A percentile compares a stretch with the other conserved stretches of the same genome.
Conservation (phyloP, 2,329 filamentous ascomycete species). For the Chaetomium strumarium region DNA sequence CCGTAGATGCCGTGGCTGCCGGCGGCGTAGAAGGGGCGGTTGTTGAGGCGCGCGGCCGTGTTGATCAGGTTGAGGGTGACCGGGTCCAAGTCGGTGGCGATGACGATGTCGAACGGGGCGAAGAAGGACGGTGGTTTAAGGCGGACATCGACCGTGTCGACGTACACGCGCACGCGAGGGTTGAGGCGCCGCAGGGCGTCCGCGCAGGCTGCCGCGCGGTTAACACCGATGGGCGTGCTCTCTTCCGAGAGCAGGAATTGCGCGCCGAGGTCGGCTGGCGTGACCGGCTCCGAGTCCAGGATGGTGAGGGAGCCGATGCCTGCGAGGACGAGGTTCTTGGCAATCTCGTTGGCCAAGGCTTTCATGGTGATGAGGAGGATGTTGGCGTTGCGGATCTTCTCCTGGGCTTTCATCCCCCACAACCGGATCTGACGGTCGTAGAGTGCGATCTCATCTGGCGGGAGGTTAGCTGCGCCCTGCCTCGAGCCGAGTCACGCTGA, state of each 20-base stretch:
- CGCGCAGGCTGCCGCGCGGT: conserved; percentile 76
- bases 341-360: conserved; percentile 86
- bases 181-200: conserved; percentile 80
- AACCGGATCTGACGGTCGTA: conserved; percentile 97
- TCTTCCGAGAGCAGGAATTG: conserved; percentile 71
- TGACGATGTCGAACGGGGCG: conserved; percentile 72
- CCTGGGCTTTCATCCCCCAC: conserved; percentile 93
- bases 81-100: conserved; percentile 82
- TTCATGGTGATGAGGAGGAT: conserved; percentile 85
- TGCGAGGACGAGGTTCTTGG: conserved; percentile 93
- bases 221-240: conserved; percentile 67
- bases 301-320: conserved; percentile 88
- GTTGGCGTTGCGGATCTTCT: conserved; percentile 82
- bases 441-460: conserved; percentile 82
- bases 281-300: conserved; percentile 69
- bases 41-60: conserved; percentile 72
- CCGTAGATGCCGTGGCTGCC: conserved; percentile 86
- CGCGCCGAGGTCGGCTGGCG: conserved; percentile 71
- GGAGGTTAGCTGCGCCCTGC: not conserved
- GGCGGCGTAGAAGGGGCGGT: conserved; percentile 81
- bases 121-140: conserved; percentile 70
- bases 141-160: conserved; percentile 62
- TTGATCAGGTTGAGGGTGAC: conserved; percentile 73
- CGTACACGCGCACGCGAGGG: conserved; percentile 71
- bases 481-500: not conserved